phyloP scores from a whole-genome alignment of 495 filamentous ascomycete species.

The Trichocladium uniseriatum region DNA sequence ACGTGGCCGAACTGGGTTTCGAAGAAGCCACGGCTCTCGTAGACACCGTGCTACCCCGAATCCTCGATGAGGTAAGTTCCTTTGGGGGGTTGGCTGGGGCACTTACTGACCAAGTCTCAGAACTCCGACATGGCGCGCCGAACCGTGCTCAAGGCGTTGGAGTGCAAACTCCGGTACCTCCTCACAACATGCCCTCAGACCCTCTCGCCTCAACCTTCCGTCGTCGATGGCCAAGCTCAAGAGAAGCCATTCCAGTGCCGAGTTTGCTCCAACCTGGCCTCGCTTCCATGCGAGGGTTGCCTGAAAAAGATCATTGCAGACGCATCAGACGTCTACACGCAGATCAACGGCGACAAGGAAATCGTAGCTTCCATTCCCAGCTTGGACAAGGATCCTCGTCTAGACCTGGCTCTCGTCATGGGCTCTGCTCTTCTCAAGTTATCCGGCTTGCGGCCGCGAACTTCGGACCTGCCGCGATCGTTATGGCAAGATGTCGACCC shows the following conservation, averaged over 20 bases:
- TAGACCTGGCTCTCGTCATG: slow-evolving; percentile 37
- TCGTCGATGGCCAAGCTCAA: slow-evolving; percentile 16
- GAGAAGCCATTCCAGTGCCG: slow-evolving; percentile 22
- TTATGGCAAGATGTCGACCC: slow-evolving; percentile 25
- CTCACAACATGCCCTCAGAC: slow-evolving; percentile 27
- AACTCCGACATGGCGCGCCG: slow-evolving; percentile 11
- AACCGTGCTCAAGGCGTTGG: slow-evolving; percentile 18
- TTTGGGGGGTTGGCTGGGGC: too few species aligned
- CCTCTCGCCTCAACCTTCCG: slow-evolving; percentile 17
- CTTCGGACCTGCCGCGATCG: slow-evolving; percentile 12
- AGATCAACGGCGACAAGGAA: slow-evolving; percentile 21
- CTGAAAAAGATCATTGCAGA: slow-evolving; percentile 24
- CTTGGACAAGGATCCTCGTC: slow-evolving; percentile 33
- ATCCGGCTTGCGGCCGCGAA: slow-evolving; percentile 19
- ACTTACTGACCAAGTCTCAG: slow-evolving; percentile 4
- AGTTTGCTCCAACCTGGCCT: slow-evolving; percentile 17
- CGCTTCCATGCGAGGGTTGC: slow-evolving; percentile 25
- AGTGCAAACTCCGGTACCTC: slow-evolving; percentile 25
- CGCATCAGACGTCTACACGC: slow-evolving; percentile 22
- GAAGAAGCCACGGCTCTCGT: slow-evolving; percentile 24
- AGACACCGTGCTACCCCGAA: slow-evolving; percentile 19
- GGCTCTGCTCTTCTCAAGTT: slow-evolving; percentile 40
- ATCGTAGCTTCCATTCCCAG: slow-evolving; percentile 19
- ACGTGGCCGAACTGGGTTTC: slow-evolving; percentile 23
- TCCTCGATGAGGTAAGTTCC: slow-evolving; percentile 23